Base-by-base conservation (phyloP, 192 early-diverging fungal species). In the Coemansia pectinata region DNA sequence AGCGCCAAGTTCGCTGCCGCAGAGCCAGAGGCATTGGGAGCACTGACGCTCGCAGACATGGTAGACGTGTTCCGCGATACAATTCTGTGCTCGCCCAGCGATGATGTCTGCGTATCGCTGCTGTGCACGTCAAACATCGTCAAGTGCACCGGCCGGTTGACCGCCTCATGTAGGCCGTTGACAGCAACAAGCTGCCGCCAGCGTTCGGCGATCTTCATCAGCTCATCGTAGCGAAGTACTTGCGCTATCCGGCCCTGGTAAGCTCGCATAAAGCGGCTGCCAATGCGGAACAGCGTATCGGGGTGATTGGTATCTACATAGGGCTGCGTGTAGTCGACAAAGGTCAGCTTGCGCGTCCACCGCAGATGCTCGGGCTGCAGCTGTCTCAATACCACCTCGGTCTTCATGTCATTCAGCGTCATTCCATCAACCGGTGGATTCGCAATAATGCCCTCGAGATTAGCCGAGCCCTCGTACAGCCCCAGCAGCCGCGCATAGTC, bases 341-440 rank as follows among this genome's bases (percentile, higher is more conserved):
- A 84, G 25, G 81, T 76, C 63, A 84, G 73, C 73, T 84, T 84
- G 48, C 81, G 81, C 0, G 81, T 73, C 81, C 81, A 84, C 31
- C 81, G 72, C 69, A 84, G 50, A 29, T 84, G 81, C 52, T 84
- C 81, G 3, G 81, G 70, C 73, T 84, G 81, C 33, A 84, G 73
- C 64, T 84, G 76, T 1, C 81, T 67, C 17, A 84, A 41, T 1
- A 60, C 70, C 40, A 84, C 67, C 62, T 84, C 81, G 11, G 72
- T 84, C 67, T 75, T 84, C 53, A 62, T 70, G 62, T 84, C 81
- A 52, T 84, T 84, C 55, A 76, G 60, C 27, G 81, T 84, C 81
- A 84, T 84, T 2, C 63, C 81, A 7, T 67, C 61, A n/a, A 73
- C 73, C 9, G 81, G 77, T 19, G 81, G 81, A 19, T 66, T 70